Evolutionary conservation across 1,284 basidiomycete genomes (phyloP), one percentile per base, ranked within the genome.

Genomic region (Phenoliferia sp.): DNA sequence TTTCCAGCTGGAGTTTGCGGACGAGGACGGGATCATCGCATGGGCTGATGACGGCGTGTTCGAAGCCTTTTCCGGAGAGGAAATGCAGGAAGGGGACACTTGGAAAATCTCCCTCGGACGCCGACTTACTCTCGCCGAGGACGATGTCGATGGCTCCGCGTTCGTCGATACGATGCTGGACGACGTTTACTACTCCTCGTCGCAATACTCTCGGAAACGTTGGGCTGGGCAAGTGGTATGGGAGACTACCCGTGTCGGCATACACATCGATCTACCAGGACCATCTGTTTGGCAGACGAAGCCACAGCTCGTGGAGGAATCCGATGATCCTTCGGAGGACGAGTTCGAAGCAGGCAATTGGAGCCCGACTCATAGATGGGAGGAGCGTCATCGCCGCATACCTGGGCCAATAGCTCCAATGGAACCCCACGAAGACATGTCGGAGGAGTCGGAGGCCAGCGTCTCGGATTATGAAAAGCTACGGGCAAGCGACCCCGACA

Each of bases 91-190:
- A 3, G 52, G 52, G 15, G 52, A 55, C 3, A n/a, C 15, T 2
- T 55, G 52, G 52, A 55, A 55, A 29, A 55, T 55, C n/a, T 55
- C 15, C 52, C 52, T 55, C 52, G 52, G 52, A 29, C 26, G 52
- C 26, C 17, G 52, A 15, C 15, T 55, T 16, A 44, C 12, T 12
- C 39, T 44, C 12, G 39, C 12, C 39, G 22, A 44, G 12, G 22
- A 44, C 12, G 39, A 44, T 22, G 39, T 22, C 12, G 39, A 44
- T 44, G 39, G 39, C 12, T 12, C 12, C 22, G 39, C 39, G 39
- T 44, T 44, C 22, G 39, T 44, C 39, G 12, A 44, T 22, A 22
- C 12, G 39, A 12, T 44, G 39, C 39, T 44, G 12, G 39, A 44
- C 39, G 39, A 44, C 39, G 39, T 44, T 12, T 44, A 44, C 39